These are phyloP conservation scores for Trichosporon sp. DNA, from an alignment of 1,284 basidiomycete genomes.

Conservation along the genomic window DNA sequence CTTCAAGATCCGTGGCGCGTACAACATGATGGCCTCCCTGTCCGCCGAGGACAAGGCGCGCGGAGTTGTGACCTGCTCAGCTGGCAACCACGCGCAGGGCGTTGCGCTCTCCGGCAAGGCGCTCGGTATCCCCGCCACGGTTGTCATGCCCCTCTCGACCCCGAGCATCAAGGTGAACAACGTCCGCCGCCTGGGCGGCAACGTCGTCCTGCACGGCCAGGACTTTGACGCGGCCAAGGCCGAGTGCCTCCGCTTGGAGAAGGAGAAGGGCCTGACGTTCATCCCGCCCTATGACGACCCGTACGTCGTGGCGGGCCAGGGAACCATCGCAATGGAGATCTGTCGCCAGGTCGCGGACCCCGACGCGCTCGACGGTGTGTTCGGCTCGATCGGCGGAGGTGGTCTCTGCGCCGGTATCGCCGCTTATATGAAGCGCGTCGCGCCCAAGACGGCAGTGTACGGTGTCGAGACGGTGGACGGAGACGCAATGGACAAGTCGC, in stretches of 20 bases:
- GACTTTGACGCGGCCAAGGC: slow-evolving; percentile 98
- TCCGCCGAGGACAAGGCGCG: slow-evolving; percentile 89
- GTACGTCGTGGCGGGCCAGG: slow-evolving; percentile 94
- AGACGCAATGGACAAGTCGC: slow-evolving; percentile 85
- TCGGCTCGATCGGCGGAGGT: slow-evolving; percentile 89
- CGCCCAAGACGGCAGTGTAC: slow-evolving; percentile 78
- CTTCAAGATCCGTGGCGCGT: slow-evolving; percentile 98
- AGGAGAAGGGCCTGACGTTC: slow-evolving; percentile 76
- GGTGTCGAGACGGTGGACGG: slow-evolving; percentile 97
- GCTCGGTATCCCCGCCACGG: slow-evolving; percentile 89
- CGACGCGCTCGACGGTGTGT: slow-evolving; percentile 79
- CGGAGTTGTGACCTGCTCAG: slow-evolving; percentile 96
- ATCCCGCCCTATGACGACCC: slow-evolving; percentile 99
- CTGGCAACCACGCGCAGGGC: slow-evolving; percentile 98
- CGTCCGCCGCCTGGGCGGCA: slow-evolving; percentile 88
- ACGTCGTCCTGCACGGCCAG: slow-evolving; percentile 84
- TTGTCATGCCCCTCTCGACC: slow-evolving; percentile 96
- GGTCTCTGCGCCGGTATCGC: slow-evolving; percentile 86
- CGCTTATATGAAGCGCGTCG: slow-evolving; percentile 92
- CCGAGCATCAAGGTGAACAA: slow-evolving; percentile 96
- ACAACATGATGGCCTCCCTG: slow-evolving; percentile 96
- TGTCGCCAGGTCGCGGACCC: slow-evolving; percentile 78
- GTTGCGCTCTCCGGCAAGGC: slow-evolving; percentile 89
- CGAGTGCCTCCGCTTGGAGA: slow-evolving; percentile 85
- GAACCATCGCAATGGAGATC: slow-evolving; percentile 93